Base-by-base conservation (phyloP, 306 rosid species). In the Trifolium pratense region DNA sequence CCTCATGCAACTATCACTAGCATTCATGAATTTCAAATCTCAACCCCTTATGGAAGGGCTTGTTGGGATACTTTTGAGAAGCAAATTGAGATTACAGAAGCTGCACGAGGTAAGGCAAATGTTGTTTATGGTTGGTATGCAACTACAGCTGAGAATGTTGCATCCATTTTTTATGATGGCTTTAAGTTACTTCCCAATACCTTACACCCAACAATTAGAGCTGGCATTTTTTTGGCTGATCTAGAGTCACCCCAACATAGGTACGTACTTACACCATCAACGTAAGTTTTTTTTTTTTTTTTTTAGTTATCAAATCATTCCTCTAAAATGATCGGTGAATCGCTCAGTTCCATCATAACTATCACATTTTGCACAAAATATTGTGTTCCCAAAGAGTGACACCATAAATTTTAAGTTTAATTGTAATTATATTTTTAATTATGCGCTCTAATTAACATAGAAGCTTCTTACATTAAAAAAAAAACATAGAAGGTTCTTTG, bases 41-140 rank as follows among this genome's bases (percentile, higher is more conserved):
- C 40, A 9, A 86, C 74, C 31, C 76, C 81, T 11, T 5, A 73
- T 77, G 89, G 77, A 20, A 79, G 16, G 66, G 81, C 82, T 74
- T 86, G 91, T 1, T 23, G 55, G 16, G 73, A 71, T 34, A 77
- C 63, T 13, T 83, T 90, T 39, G 61, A 77, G 37, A 81, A 64
- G 46, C 86, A 83, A 42, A 68, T 10, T 23, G 84, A 86, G 20
- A 71, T 66, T 12, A 83, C 80, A 14, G 67, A 59, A 31, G 77
- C 84, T 29, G 71, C 75, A 34, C 79, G 91, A 51, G 86, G 96
- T 3, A 15, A 69, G 8, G 75, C 86, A 14, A 90, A 85, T 68
- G 57, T 65, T 51, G 91, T 81, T 39, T 81, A 80, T 73, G 90
- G 86, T 6, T 90, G 93, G 93, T 86, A 75, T 49, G 83, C 84